Percentiles rank a stretch among this genome's conserved stretches.
Conservation (phyloP, 31 red algal genomes). For the Porphyra umbilicalis region DNA sequence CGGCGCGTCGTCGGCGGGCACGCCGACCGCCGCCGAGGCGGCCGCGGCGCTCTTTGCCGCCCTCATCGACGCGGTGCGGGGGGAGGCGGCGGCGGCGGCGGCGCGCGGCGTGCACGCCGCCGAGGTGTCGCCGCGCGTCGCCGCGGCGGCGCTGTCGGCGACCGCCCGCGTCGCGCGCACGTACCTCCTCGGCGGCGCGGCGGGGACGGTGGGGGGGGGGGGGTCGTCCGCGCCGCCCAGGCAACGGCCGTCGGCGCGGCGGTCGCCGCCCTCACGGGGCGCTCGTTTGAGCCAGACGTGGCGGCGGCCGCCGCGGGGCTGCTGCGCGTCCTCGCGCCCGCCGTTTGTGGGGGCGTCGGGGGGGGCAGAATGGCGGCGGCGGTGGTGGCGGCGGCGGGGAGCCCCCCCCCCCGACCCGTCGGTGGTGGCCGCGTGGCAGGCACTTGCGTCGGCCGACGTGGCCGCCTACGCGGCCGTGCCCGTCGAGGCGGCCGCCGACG, state of each 20-base stretch:
- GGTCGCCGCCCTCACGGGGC: conserved; percentile 17
- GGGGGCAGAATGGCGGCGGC: no score
- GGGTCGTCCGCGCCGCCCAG: neutral
- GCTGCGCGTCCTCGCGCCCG: conserved; percentile 9
- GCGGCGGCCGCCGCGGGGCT: conserved; percentile 21
- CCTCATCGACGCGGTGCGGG: conserved; percentile 13
- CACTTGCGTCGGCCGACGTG: conserved; percentile 5
- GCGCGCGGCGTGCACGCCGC: conserved; percentile 11
- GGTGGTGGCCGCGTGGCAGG: conserved; percentile 9
- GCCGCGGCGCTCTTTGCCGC: conserved; percentile 15
- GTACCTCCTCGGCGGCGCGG: conserved; percentile 16
- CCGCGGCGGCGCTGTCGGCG: conserved; percentile 10
- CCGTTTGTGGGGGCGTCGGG: neutral
- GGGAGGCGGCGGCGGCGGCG: conserved; percentile 5
- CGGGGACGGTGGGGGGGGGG: conserved; percentile 6
- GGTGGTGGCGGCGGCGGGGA: no score
- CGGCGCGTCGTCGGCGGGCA: neutral
- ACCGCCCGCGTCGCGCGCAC: conserved; percentile 10
- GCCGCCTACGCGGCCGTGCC: conserved; percentile 23
- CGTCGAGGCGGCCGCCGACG: conserved; percentile 9
- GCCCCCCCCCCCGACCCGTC: conserved; percentile 1
- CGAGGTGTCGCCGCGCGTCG: conserved; percentile 33
- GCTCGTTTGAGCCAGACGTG: conserved; percentile 29
- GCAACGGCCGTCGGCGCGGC: conserved; percentile 11
- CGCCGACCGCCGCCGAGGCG: neutral